Conservation (phyloP, 305 asterid species). For the Fraxinus latifolia region DNA sequence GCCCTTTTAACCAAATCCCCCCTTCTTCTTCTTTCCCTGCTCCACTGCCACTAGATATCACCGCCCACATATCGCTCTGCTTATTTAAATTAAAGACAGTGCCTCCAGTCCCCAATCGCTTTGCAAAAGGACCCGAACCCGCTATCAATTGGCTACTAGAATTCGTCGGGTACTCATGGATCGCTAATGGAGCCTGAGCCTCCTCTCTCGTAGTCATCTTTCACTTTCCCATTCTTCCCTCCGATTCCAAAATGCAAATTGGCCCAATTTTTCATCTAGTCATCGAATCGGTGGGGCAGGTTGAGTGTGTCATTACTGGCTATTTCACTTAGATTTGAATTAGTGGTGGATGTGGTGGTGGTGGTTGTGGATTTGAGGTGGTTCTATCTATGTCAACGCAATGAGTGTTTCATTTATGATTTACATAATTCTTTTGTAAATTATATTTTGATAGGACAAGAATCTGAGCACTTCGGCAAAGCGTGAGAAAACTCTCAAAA, state of each 20-base stretch:
- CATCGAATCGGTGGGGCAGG: slow-evolving; percentile 25
- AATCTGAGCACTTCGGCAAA: slow-evolving; percentile 50
- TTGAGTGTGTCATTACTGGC: too few species aligned
- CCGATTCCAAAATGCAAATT: slow-evolving; percentile 49
- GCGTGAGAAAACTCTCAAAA: slow-evolving; percentile 80
- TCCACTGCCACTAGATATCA: slow-evolving; percentile 31
- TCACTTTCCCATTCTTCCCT: slow-evolving; percentile 72
- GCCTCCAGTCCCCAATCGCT: slow-evolving; percentile 65
- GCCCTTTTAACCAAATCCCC: too few species aligned
- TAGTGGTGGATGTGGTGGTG: too few species aligned
- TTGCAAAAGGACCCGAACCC: slow-evolving; percentile 43
- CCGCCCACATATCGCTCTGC: slow-evolving; percentile 55
- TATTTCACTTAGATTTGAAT: too few species aligned
- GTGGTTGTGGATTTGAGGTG: not conserved
- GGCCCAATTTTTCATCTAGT: slow-evolving; percentile 74
- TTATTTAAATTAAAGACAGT: slow-evolving; percentile 55
- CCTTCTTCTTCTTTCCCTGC: slow-evolving; percentile 22
- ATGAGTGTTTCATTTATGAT: not conserved
- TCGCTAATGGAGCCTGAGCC: slow-evolving; percentile 83
- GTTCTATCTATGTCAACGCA: slow-evolving; percentile 3
- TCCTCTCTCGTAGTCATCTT: slow-evolving; percentile 77
- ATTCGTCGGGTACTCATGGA: slow-evolving; percentile 78
- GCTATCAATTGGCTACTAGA: slow-evolving; percentile 60
- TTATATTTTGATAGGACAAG: slow-evolving; percentile 58
- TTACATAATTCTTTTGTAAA: not conserved